phyloP scores from a whole-genome alignment of 331 rosid species.

The Dryas integrifolia region DNA sequence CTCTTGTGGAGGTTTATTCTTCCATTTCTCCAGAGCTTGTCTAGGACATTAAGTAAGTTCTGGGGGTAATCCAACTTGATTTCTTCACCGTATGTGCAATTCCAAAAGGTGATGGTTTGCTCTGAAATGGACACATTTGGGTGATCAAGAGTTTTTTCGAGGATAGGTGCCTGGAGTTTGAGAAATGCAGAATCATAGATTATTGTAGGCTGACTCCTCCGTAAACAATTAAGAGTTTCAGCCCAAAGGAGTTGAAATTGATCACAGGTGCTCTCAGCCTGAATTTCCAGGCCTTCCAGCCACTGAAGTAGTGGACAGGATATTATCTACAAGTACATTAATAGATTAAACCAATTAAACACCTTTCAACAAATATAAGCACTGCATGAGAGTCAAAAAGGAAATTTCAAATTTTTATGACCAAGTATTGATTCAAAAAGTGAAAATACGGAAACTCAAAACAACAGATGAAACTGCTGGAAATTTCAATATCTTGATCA shows the following conservation, averaged over 20 bases:
- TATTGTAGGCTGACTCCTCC: slow-evolving; percentile 54
- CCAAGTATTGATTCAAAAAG: not conserved
- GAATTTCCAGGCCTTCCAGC: slow-evolving; percentile 47
- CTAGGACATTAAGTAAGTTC: slow-evolving; percentile 55
- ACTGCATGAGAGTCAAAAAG: not conserved
- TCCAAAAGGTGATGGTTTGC: slow-evolving; percentile 70
- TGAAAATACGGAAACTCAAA: not conserved
- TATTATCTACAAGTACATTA: slow-evolving; percentile 41
- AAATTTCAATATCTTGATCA: slow-evolving; percentile 34
- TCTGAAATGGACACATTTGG: slow-evolving; percentile 61
- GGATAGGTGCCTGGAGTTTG: slow-evolving; percentile 52
- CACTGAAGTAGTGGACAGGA: slow-evolving; percentile 65
- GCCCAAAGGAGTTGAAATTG: slow-evolving; percentile 57
- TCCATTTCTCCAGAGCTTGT: slow-evolving; percentile 64
- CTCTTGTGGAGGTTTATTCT: slow-evolving; percentile 64
- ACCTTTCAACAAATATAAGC: not conserved
- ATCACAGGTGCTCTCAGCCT: slow-evolving; percentile 38
- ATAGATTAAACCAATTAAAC: not conserved
- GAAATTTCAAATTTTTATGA: not conserved
- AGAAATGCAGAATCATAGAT: slow-evolving; percentile 61
- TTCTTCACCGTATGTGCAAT: slow-evolving; percentile 60
- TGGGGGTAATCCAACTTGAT: slow-evolving; percentile 57
- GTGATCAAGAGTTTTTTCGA: slow-evolving; percentile 69
- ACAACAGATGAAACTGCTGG: slow-evolving; percentile 2
- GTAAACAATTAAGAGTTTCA: slow-evolving; percentile 50